Base-by-base conservation (phyloP, 345 rosid genomes). In the Xanthoceras sorbifolium region DNA sequence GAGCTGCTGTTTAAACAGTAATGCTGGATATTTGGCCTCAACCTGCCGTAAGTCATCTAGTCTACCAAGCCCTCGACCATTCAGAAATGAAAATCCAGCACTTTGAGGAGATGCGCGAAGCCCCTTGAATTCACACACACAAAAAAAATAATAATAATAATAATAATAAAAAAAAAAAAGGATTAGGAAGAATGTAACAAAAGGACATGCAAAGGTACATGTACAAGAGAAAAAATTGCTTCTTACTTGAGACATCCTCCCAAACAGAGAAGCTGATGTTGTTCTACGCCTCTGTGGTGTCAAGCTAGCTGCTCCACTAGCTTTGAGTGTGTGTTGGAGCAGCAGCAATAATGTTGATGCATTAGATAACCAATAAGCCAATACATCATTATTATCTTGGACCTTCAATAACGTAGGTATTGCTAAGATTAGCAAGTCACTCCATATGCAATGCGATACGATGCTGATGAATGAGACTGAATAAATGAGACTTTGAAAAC, bases 271-370 rank as follows among this genome's bases (percentile, higher is more conserved):
- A 55, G 95, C 86, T 67, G 98, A 94, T 64, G 97, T 9, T 64
- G 97, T 86, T 83, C 99, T 89, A 73, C 99, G 90, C 64, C 99
- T 85, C 81, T 96, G 99, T 20, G 99, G 99, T 54, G 99, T 92
- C 83, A 94, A 84, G 86, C 91, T 96, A 69, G 98, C 99, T 71
- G 99, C 98, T 78, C 98, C 99, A 81, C 88, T 91, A 34, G 97
- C 99, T 87, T 96, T 96, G 48, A 93, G 93, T 6, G 98, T 93
- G 79, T 92, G 97, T 90, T 96, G 99, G 59, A 96, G 94, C 76
- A 96, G 88, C 74, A 88, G 82, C 77, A 94, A 82, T 80, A 96
- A 80, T 6, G 98, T 94, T 70, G 98, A 91, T 78, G 99, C 84
- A 88, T 94, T 96, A 59, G 97, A 96, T 78, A 96, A 80, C 99